Percentiles rank a stretch among this genome's conserved stretches.
These are phyloP conservation scores for Entophlyctis luteolus DNA, from an alignment of 192 early-diverging fungal genomes.

Conservation along the genomic window DNA sequence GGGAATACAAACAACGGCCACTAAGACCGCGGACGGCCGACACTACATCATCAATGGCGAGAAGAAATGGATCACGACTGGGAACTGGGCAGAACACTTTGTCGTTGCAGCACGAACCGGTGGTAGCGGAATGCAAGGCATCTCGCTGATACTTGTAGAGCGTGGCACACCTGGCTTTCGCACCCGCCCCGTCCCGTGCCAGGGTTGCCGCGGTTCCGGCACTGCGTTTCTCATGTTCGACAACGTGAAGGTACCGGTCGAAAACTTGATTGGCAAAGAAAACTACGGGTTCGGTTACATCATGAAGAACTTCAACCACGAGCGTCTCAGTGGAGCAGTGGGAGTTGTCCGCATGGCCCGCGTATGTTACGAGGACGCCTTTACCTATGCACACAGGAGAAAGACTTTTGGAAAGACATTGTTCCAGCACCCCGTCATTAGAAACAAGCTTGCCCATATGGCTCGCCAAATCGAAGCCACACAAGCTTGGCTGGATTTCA, in stretches of 20 bases:
- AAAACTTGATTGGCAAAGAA: conserved; percentile 77
- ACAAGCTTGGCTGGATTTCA: conserved; percentile 73
- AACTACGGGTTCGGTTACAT: conserved; percentile 75
- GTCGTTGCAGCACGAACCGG: conserved; percentile 78
- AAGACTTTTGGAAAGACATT: conserved; percentile 81
- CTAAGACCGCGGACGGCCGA: conserved; percentile 62
- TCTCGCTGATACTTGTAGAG: conserved; percentile 72
- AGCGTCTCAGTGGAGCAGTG: conserved; percentile 64
- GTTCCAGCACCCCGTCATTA: conserved; percentile 75
- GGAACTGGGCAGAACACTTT: conserved; percentile 79
- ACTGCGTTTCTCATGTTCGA: conserved; percentile 55
- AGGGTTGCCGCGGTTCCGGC: conserved; percentile 77
- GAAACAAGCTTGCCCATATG: conserved; percentile 67
- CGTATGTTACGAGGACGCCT: conserved; percentile 75
- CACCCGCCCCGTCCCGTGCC: conserved; percentile 80
- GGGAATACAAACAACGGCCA: conserved; percentile 63
- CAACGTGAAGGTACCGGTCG: conserved; percentile 78
- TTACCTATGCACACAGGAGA: conserved; percentile 78
- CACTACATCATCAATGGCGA: conserved; percentile 73
- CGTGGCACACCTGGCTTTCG: conserved; percentile 63
- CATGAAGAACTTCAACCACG: conserved; percentile 33
- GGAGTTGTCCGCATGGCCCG: conserved; percentile 78
- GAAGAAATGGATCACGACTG: conserved; percentile 67
- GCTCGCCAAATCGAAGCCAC: conserved; percentile 79
- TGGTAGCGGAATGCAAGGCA: conserved; percentile 70